Conservation (phyloP, 192 early-diverging fungal species). For the Phlyctochytrium arcticum region DNA sequence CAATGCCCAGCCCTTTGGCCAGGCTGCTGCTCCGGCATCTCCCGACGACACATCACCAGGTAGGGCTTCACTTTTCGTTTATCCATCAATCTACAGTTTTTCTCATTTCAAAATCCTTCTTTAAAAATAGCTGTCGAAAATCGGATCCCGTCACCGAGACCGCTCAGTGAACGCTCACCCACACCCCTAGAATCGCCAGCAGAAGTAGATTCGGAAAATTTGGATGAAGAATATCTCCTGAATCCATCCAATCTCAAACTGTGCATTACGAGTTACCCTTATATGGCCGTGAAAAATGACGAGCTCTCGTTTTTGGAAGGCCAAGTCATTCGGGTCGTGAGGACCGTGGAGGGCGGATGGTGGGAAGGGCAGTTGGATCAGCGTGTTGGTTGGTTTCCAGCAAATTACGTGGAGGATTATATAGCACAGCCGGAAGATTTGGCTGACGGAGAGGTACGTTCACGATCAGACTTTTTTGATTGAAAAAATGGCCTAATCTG, state of each 20-base stretch:
- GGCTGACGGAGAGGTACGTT: conserved; percentile 7
- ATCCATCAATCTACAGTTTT: no score
- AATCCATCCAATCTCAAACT: conserved; percentile 19
- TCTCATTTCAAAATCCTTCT: no score
- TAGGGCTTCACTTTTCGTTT: no score
- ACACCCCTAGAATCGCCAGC: background rate
- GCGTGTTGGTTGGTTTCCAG: conserved; percentile 37
- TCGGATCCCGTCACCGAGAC: no score
- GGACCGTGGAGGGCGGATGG: conserved; percentile 27
- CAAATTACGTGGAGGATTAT: conserved; percentile 28
- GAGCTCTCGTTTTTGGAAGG: conserved; percentile 35
- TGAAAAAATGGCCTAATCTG: background rate
- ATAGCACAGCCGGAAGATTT: background rate
- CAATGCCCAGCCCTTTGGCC: no score
- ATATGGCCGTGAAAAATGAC: conserved; percentile 33
- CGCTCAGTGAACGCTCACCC: no score
- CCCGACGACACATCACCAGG: no score
- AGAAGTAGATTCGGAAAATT: background rate
- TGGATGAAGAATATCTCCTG: conserved; percentile 14
- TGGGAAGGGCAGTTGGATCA: conserved; percentile 32
- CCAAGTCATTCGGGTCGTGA: conserved; percentile 30
- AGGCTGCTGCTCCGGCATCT: no score
- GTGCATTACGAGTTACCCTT: conserved; percentile 32
- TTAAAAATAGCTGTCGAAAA: no score
- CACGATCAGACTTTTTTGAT: no score